Evolutionary conservation across 164 flowering plant genomes (phyloP).

Genomic region (Macadamia integrifolia): DNA sequence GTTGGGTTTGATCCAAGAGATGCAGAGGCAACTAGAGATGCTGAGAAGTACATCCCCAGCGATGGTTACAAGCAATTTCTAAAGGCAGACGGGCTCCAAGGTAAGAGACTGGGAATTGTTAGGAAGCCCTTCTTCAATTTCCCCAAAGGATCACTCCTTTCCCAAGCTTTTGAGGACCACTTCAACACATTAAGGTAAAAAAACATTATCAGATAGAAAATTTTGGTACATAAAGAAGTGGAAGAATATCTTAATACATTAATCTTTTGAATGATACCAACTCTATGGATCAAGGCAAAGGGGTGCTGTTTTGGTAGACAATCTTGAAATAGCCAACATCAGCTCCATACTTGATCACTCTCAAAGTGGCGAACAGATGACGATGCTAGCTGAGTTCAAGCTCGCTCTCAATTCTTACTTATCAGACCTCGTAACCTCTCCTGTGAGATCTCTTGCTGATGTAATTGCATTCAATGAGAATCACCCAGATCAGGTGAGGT

Average conservation of each 20-base stretch:
- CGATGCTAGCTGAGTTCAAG: slow-evolving; percentile 47
- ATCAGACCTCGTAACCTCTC: slow-evolving; percentile 39
- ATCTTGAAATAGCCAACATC: slow-evolving; percentile 32
- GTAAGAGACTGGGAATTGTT: slow-evolving; percentile 52
- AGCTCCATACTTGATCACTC: slow-evolving; percentile 10
- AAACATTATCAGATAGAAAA: too few relatives aligned
- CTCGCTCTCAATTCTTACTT: slow-evolving; percentile 32
- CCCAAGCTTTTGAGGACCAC: slow-evolving; percentile 23
- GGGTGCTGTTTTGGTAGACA: slow-evolving; percentile 39
- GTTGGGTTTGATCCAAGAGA: slow-evolving; percentile 51
- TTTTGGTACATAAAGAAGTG: too few relatives aligned
- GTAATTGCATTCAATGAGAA: slow-evolving; percentile 52
- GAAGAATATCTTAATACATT: too few relatives aligned
- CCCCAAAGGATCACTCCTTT: neutral
- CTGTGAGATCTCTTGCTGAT: slow-evolving; percentile 52
- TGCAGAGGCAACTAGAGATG: slow-evolving; percentile 31
- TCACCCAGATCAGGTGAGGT: slow-evolving; percentile 23
- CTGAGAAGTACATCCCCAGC: slow-evolving; percentile 39
- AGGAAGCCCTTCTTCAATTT: slow-evolving; percentile 21
- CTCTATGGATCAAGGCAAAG: slow-evolving; percentile 10
- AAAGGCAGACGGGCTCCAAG: slow-evolving; percentile 41
- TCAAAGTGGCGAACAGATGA: slow-evolving; percentile 25
- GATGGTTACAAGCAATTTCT: slow-evolving; percentile 58
- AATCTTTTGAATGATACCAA: too few relatives aligned
- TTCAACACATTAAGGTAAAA: slow-evolving; percentile 28